Evolutionary conservation across 768 basidiomycete species (phyloP), one percentile per base, ranked within the genome.

Genomic region (Hortiboletus campestris): DNA sequence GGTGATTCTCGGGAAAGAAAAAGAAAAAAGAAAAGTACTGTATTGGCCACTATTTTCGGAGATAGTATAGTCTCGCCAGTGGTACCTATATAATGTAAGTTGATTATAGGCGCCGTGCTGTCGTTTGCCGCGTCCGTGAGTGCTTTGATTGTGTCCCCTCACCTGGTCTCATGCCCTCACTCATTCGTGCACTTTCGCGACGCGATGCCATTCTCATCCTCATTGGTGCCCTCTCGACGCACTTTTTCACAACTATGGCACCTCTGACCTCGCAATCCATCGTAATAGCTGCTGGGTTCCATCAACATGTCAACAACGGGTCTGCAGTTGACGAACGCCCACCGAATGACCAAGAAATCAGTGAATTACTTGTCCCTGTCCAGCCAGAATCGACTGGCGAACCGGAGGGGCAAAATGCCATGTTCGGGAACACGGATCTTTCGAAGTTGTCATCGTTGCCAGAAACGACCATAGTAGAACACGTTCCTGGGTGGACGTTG

Each of bases 401-500:
- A 39, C 16, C 35, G 2, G 42, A 4, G 38, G 22, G 9, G 2
- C 22, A 48, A 39, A 31, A 5, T 19, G 39, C 38, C 19, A 35
- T 32, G 13, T 28, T 10, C 44, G 34, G 9, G 17, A 43, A 19
- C 9, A 36, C 12, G n/a, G 38, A 49, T 32, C 22, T 60, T 50
- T 59, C 56, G 22, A 53, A 51, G 7, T 48, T 57, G 16, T 52
- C 57, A 34, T 56, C 34, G 17, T 50, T 88, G 4, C 83, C 83
- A 0, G 72, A 77, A 44, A 89, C 88, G 0, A 74, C 78, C 14
- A 64, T 90, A 29, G 69, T 84, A 13, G 76, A 82, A 22, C 88
- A 90, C 52, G 85, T 84, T 6, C 85, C 85, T 29, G 91, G 92
- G 39, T 94, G 92, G 91, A 93, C 93, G 0, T 72, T 93, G 32